A percentile compares a stretch with the other conserved stretches of the same genome.
Evolutionary conservation across 192 early-diverging fungal species (phyloP).

Genomic region (Geosiphon pyriformis): DNA sequence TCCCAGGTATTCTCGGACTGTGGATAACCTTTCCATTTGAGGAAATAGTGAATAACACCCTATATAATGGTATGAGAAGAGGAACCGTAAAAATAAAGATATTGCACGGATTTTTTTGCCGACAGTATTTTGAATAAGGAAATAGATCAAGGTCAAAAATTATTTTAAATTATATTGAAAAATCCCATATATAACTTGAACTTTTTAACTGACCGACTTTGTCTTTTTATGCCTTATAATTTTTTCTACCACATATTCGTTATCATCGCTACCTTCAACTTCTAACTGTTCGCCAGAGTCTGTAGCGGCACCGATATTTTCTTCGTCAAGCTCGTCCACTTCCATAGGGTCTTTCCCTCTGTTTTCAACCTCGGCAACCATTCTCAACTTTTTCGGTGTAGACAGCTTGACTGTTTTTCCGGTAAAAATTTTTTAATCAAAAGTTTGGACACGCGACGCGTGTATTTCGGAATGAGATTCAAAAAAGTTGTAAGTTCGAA

Average conservation of each 20-base stretch:
- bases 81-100: no score
- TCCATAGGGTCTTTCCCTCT: not conserved
- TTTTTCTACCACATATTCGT: slow-evolving; percentile 11
- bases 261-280: not conserved
- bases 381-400: no score
- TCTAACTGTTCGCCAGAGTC: not conserved
- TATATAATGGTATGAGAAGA: not conserved
- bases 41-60: slow-evolving; percentile 28
- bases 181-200: not conserved
- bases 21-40: slow-evolving; percentile 52
- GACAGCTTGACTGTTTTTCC: no score
- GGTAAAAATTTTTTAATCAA: no score
- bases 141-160: no score
- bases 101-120: no score
- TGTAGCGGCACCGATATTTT: not conserved
- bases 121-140: no score
- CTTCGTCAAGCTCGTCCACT: not conserved
- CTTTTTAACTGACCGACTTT: not conserved
- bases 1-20: slow-evolving; percentile 53
- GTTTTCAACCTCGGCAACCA: not conserved
- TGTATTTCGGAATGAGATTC: no score
- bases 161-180: not conserved
- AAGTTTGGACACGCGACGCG: no score
- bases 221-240: not conserved
- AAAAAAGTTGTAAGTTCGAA: no score